phyloP scores from a whole-genome alignment of 1,284 basidiomycete genomes.

The Macrocybe sp. region DNA sequence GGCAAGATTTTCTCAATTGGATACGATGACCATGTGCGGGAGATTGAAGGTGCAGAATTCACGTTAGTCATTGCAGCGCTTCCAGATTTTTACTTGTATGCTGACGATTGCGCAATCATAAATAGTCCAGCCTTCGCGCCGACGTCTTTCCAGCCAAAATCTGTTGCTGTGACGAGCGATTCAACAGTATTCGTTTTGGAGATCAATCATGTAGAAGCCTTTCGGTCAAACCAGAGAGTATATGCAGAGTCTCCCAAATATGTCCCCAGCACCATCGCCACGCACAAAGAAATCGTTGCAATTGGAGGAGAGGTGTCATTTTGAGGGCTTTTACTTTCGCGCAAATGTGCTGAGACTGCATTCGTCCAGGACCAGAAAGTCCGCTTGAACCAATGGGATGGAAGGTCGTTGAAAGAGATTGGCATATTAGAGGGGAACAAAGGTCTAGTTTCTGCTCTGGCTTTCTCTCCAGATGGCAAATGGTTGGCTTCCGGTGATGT shows the following conservation, averaged over 20 bases:
- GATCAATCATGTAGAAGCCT: conserved; percentile 59
- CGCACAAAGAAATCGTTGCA: conserved; percentile 51
- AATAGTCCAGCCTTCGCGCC: conserved; percentile 41
- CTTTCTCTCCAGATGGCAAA: conserved; percentile 77
- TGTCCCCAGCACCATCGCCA: conserved; percentile 54
- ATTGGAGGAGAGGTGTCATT: conserved; percentile 68
- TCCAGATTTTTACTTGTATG: conserved; percentile 3
- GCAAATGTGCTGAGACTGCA: neutral
- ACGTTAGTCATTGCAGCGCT: conserved; percentile 38
- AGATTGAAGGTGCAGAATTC: conserved; percentile 54
- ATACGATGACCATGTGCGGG: conserved; percentile 77
- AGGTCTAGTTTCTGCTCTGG: conserved; percentile 70
- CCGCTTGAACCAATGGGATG: conserved; percentile 68
- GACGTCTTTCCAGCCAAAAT: conserved; percentile 70
- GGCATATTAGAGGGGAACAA: conserved; percentile 66
- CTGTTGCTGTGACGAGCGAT: conserved; percentile 56
- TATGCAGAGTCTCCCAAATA: conserved; percentile 50
- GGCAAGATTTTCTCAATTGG: conserved; percentile 67
- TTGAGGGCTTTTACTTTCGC: neutral
- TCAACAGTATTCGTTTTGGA: conserved; percentile 74
- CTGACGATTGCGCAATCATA: neutral
- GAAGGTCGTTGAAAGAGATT: conserved; percentile 49
- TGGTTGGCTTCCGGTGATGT: conserved; percentile 83
- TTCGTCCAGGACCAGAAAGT: conserved; percentile 65
- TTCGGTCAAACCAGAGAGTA: conserved; percentile 63